Conservation (phyloP, 2,329 filamentous ascomycete species). For the Mycosphaerella sp. region DNA sequence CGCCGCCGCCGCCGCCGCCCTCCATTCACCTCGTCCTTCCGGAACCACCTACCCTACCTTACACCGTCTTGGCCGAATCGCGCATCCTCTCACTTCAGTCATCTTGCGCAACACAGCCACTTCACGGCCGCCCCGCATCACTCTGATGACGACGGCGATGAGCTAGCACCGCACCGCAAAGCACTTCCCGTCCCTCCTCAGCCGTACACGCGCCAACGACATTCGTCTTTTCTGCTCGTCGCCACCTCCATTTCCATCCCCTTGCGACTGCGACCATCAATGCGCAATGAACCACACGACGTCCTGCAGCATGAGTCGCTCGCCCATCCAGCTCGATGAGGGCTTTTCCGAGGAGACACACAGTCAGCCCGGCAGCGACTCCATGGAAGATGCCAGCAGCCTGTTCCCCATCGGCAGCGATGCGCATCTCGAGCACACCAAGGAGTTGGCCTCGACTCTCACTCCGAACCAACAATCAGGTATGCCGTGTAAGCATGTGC, state of each 20-base stretch:
- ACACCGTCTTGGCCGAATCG: background rate
- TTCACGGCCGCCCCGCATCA: background rate
- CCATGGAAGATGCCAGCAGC: conserved; percentile 5
- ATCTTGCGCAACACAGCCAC: background rate
- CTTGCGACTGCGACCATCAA: background rate
- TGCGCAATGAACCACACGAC: conserved; percentile 2
- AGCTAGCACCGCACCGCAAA: background rate
- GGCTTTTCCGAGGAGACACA: conserved; percentile 71
- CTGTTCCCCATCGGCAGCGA: conserved; percentile 21
- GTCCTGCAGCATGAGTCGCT: conserved; percentile 2
- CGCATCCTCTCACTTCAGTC: background rate
- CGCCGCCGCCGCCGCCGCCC: no score
- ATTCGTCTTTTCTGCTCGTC: background rate
- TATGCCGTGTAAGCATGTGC: background rate
- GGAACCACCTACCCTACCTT: background rate
- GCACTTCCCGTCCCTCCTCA: background rate
- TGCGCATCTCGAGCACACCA: conserved; percentile 4
- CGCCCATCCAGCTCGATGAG: conserved; percentile 48
- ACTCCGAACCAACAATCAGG: background rate
- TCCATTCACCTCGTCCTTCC: no score
- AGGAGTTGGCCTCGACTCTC: background rate
- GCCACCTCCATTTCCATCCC: background rate
- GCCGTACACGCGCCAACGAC: background rate
- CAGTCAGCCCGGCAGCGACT: conserved; percentile 43
- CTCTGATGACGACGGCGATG: background rate